Conservation (phyloP, 371 early-diverging fungal genomes). For the Globomyces sp. region DNA sequence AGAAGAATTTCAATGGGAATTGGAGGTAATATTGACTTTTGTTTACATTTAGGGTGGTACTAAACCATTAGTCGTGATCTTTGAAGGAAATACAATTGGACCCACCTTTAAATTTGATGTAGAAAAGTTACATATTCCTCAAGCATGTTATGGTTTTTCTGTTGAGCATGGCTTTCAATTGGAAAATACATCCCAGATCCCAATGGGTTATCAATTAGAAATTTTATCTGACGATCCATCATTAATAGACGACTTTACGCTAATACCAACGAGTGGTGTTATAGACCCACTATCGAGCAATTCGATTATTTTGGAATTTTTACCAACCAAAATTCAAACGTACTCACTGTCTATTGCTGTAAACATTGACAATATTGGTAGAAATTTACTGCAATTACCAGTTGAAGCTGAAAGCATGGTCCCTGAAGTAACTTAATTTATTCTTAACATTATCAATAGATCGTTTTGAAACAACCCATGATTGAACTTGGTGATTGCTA, state of each 20-base stretch:
- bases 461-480: conserved; percentile 29
- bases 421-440: conserved; percentile 37
- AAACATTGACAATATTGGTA: conserved; percentile 45
- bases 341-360: conserved; percentile 37
- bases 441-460: conserved; percentile 17
- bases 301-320: conserved; percentile 34
- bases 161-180: conserved; percentile 25
- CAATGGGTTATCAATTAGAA: conserved; percentile 41
- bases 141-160: conserved; percentile 44
- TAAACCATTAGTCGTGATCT: conserved; percentile 32
- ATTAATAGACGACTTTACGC: conserved; percentile 26
- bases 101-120: conserved; percentile 50
- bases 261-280: conserved; percentile 35
- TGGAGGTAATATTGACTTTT: conserved; percentile 35
- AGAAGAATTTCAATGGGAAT: conserved; percentile 45
- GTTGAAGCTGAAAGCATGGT: conserved; percentile 44
- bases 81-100: conserved; percentile 49
- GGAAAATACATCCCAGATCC: conserved; percentile 49
- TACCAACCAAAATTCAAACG: conserved; percentile 29
- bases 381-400: conserved; percentile 33
- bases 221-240: conserved; percentile 21
- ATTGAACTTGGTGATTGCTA: conserved; percentile 46
- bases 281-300: conserved; percentile 26
- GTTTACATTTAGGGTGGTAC: conserved; percentile 39
- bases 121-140: conserved; percentile 39